phyloP scores from a whole-genome alignment of 352 stramenopile genomes.

The Globisporangium ultimum region DNA sequence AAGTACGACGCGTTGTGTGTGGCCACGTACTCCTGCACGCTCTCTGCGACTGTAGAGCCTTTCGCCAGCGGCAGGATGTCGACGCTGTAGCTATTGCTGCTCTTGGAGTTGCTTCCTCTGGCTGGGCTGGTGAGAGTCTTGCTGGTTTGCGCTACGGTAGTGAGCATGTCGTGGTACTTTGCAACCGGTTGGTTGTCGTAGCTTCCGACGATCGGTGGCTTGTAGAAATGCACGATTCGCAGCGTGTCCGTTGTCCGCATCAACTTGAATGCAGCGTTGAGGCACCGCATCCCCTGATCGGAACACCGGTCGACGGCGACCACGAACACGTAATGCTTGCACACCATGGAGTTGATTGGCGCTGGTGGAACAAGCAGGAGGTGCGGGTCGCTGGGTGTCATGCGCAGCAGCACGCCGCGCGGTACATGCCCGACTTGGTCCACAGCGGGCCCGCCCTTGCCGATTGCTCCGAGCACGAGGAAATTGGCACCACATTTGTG shows the following conservation, averaged over 20 bases:
- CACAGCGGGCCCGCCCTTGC: conserved; percentile 54
- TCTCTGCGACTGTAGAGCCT: conserved; percentile 42
- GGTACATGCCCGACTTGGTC: conserved; percentile 59
- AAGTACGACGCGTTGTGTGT: conserved; percentile 39
- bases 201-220: conserved; percentile 33
- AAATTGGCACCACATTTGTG: conserved; percentile 27
- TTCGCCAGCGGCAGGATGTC: conserved; percentile 37
- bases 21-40: conserved; percentile 47
- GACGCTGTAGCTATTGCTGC: conserved; percentile 16
- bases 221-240: conserved; percentile 62
- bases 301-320: conserved; percentile 43
- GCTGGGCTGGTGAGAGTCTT: neutral
- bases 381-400: neutral
- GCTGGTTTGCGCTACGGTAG: too few relatives aligned
- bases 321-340: conserved; percentile 47
- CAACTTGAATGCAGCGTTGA: conserved; percentile 55
- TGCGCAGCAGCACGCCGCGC: conserved; percentile 33
- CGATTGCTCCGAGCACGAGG: conserved; percentile 49
- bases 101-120: conserved; percentile 17
- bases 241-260: conserved; percentile 40
- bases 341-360: conserved; percentile 41
- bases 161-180: conserved; percentile 29
- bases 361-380: conserved; percentile 43
- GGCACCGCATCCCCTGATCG: conserved; percentile 19
- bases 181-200: conserved; percentile 32